Base-by-base conservation (phyloP, 805 yeast species). In the Sugiyamaella valdiviana region DNA sequence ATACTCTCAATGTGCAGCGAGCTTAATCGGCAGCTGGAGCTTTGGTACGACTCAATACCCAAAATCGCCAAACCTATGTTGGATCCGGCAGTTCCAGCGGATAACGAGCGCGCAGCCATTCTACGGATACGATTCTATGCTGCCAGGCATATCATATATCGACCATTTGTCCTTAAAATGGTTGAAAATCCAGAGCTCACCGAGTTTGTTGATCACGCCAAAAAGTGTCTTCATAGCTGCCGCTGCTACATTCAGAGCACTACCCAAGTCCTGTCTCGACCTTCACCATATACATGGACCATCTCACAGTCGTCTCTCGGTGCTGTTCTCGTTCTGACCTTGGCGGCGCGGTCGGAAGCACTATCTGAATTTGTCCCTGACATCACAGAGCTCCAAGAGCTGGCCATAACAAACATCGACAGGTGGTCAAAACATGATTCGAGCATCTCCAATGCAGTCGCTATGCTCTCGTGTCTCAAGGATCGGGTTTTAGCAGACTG, bases 241-340 rank as follows among this genome's bases (percentile, higher is more conserved):
- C 29, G 50, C 35, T 29, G 17, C 22, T 49, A 49, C 32, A 9
- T 49, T 12, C 37, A 49, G 6, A 38, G 39, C 23, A 29, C 36
- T 12, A 19, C 41, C 12, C 19, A 36, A 12, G 42, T 29, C 9
- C 37, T 49, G 12, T 46, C 45, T 4, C 39, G 40, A 15, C 50
- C 52, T 15, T 38, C 51, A 9, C 49, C 50, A 2, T 49, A 49
- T 24, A 49, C 52, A 12, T 49, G 52, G 52, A 49, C 52, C 3
- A 17, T 39, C 7, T 39, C 37, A 4, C 42, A 38, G 24, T 36
- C 43, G 20, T 45, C 52, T 6, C 38, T 49, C 9, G 52, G 52
- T 16, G 49, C 50, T 5, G 40, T 46, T 15, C 42, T 49, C 3
- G 49, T 46, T 9, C 24, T 49, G 6, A 49, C 45, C 2, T 35